Percentiles rank a stretch among this genome's conserved stretches.
Conservation (phyloP, 257 asterid species). For the Scutellaria galericulata region DNA sequence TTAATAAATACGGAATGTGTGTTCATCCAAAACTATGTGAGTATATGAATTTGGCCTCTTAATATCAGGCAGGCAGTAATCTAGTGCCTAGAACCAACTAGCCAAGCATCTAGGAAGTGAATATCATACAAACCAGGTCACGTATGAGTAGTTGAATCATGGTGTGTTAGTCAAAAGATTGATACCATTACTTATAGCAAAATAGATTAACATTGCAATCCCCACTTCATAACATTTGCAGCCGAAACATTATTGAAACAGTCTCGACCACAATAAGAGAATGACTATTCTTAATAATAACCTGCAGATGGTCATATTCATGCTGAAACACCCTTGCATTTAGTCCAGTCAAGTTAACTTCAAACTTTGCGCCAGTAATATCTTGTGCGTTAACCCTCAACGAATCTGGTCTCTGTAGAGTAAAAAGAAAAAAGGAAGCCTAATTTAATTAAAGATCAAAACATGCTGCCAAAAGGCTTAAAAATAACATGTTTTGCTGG, state of each 20-base stretch:
- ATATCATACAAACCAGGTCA: background rate
- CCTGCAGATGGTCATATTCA: conserved; percentile 93
- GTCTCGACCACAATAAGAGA: conserved; percentile 15
- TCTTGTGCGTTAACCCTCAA: conserved; percentile 84
- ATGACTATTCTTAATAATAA: conserved; percentile 25
- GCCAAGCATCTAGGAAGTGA: too few relatives aligned
- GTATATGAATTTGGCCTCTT: background rate
- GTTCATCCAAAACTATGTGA: background rate
- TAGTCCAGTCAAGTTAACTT: conserved; percentile 68
- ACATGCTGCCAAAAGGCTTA: background rate
- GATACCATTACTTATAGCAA: background rate
- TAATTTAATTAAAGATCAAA: conserved; percentile 10
- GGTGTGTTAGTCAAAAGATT: background rate
- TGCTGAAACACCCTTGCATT: conserved; percentile 94
- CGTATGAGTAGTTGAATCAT: conserved; percentile 9
- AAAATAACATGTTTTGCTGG: conserved; percentile 11
- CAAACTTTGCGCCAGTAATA: conserved; percentile 69
- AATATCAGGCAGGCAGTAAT: too few relatives aligned
- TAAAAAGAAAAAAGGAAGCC: background rate
- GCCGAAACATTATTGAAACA: conserved; percentile 4
- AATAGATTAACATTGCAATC: conserved; percentile 23
- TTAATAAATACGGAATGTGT: background rate
- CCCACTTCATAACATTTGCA: conserved; percentile 3
- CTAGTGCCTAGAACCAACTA: too few relatives aligned
- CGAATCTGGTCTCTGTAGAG: conserved; percentile 85